These are phyloP conservation scores for Bipolaris oryzae DNA, from an alignment of 2,329 filamentous ascomycete species.

Conservation along the genomic window DNA sequence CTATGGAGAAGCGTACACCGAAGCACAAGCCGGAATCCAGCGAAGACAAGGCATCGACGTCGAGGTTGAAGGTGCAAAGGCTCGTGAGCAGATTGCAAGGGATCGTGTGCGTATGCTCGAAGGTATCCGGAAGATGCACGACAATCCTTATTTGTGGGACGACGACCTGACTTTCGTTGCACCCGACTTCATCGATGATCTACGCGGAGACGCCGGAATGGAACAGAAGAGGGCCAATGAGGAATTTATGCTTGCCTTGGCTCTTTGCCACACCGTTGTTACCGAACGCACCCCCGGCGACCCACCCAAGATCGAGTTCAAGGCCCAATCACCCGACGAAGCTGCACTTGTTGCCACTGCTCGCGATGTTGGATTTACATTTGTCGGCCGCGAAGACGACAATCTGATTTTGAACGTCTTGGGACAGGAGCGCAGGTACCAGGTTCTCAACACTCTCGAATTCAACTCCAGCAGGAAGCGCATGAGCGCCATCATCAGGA, in stretches of 20 bases:
- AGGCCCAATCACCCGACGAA: constrained; percentile 96
- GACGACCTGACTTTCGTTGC: constrained; percentile 92
- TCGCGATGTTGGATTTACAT: constrained; percentile 92
- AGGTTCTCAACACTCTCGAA: constrained; percentile 90
- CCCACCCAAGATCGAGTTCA: constrained; percentile 89
- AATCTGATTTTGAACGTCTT: constrained; percentile 85
- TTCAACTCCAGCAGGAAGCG: constrained; percentile 97
- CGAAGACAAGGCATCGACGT: constrained; percentile 87
- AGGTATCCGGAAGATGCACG: constrained; percentile 74
- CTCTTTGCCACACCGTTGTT: constrained; percentile 96
- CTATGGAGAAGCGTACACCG: constrained; percentile 97
- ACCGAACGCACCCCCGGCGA: constrained; percentile 90
- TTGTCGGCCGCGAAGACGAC: constrained; percentile 78
- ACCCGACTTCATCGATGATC: constrained; percentile 83
- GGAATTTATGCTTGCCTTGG: constrained; percentile 91
- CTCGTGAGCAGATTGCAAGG: constrained; percentile 76
- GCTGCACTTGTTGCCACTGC: constrained; percentile 93
- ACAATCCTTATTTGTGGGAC: constrained; percentile 90
- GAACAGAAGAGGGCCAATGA: constrained; percentile 80
- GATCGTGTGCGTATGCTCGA: constrained; percentile 76
- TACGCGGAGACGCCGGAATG: constrained; percentile 75
- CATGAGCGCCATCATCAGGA: constrained; percentile 95
- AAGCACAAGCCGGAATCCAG: constrained; percentile 95
- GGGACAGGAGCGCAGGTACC: constrained; percentile 83
- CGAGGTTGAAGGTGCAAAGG: constrained; percentile 76